Evolutionary conservation across 169 alveolate species (phyloP).

Genomic region (Cryptosporidium bovis): DNA sequence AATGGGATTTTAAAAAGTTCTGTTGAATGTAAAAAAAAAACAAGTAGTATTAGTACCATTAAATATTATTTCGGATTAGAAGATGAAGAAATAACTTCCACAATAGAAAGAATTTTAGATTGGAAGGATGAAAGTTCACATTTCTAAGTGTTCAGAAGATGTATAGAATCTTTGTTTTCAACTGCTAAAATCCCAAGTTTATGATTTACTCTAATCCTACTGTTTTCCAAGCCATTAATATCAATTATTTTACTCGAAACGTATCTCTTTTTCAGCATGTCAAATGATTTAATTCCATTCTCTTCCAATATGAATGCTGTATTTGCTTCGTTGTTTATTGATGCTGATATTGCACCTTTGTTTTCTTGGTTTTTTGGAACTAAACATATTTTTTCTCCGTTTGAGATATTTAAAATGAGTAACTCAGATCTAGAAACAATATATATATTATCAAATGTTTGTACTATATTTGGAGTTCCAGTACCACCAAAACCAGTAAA

Average conservation of each 20-base stretch:
- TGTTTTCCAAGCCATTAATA: neutral
- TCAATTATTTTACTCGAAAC: neutral
- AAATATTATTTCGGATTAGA: slow-evolving; percentile 3
- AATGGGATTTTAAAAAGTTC: neutral
- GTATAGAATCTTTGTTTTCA: neutral
- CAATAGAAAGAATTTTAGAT: neutral
- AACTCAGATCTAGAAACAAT: slow-evolving; percentile 19
- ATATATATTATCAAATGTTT: slow-evolving; percentile 19
- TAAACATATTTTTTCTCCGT: slow-evolving; percentile 18
- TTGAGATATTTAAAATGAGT: slow-evolving; percentile 20
- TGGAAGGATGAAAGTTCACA: slow-evolving; percentile 1
- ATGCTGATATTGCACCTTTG: neutral
- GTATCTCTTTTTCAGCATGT: too few species aligned
- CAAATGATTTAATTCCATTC: neutral
- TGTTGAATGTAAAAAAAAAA: neutral
- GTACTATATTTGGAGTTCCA: neutral
- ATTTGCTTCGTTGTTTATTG: neutral
- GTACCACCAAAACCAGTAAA: neutral
- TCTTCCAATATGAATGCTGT: neutral
- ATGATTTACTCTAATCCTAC: neutral
- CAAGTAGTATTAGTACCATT: neutral
- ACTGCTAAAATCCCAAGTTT: neutral
- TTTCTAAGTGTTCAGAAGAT: neutral
- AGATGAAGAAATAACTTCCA: slow-evolving; percentile 12
- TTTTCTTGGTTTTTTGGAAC: neutral